Evolutionary conservation across 2,329 filamentous ascomycete species (phyloP), one percentile per base, ranked within the genome.

Genomic region (Venturia effusa): DNA sequence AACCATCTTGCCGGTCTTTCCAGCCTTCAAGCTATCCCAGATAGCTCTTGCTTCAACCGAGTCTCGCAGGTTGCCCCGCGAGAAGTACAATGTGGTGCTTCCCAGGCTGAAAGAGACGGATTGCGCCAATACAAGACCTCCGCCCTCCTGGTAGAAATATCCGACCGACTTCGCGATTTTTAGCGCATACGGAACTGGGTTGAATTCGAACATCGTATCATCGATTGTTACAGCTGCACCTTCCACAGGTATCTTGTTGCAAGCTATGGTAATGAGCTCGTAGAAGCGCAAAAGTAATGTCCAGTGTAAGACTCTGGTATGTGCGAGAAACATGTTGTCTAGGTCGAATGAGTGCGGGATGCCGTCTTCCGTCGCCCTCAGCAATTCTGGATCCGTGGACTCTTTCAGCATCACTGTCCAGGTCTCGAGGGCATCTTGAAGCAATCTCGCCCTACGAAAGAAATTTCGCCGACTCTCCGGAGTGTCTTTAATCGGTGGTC

Each of bases 121-220:
- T n/a, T 63, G 61, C 32, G 61, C 40, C 30, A 37, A 39, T 22
- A 63, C 32, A 5, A 30, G 1, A 24, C 61, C 61, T 32, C 40
- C 61, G 22, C 48, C 61, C 11, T 45, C 40, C n/a, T 57, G 61
- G 19, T 57, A 63, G 27, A 63, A 63, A 37, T 63, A 63, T 37
- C 24, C 24, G 13, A 63, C 34, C 17, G 43, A 54, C n/a, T 57
- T 54, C 13, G 43, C 61, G 30, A 63, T 63, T n/a, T 59, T 51
- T 5, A 63, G 45, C 27, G 45, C 45, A 15, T 55, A 63, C 24
- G 27, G 48, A 6, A 57, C 27, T 13, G 45, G 32, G 6, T 63
- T 48, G 30, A 63, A 55, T 19, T 24, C n/a, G 43, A 34, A 37
- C 43, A 48, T 45, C 22, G 30, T 37, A 41, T 62, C 60, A 15